Base-by-base conservation (phyloP, 2,329 filamentous ascomycete genomes). In the Clarireedia monteithiana region DNA sequence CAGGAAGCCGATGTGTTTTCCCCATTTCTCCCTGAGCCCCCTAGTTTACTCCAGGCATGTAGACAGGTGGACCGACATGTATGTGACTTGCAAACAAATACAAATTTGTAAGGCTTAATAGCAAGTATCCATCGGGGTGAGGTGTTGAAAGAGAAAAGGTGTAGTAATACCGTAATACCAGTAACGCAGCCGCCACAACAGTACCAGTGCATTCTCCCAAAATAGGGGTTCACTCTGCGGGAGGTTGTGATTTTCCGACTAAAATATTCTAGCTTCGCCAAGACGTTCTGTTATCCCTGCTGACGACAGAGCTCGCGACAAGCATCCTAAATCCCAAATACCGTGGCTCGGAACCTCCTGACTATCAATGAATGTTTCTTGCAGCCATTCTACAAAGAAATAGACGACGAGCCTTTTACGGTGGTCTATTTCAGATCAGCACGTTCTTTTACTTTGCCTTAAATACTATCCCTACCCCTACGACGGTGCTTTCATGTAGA, bases 401-500 rank as follows among this genome's bases (percentile, higher is more conserved):
- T 44, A 24, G 46, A 49, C 40, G 52, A 59, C 47, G 55, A 17
- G 17, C 44, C 53, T 57, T 52, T 49, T 47, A 46, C 53, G 56
- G 53, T 53, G 53, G 53, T 55, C 38, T 48, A 59, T 55, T 38
- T 60, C 30, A 34, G 30, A 34, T 54, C 51, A 53, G 49, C 24
- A 26, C 39, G 30, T 30, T 34, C 53, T 45, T 56, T 30, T 12
- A 30, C 47, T 23, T 53, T 20, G 49, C 9, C 7, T 52, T 52
- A 27, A 45, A 46, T 40, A 50, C 36, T 40, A 57, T 45, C 53
- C 34, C 9, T 34, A 45, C n/a, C 15, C 23, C 30, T 34, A 12
- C 24, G 34, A 12, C 24, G 34, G 50, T 60, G 55, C 57, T 65
- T 65, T 64, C 30, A 66, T 67, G 63, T 59, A 58, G 61, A 60